Evolutionary conservation across 148 eudicot species (phyloP).

Genomic region (Camellia granthamiana): DNA sequence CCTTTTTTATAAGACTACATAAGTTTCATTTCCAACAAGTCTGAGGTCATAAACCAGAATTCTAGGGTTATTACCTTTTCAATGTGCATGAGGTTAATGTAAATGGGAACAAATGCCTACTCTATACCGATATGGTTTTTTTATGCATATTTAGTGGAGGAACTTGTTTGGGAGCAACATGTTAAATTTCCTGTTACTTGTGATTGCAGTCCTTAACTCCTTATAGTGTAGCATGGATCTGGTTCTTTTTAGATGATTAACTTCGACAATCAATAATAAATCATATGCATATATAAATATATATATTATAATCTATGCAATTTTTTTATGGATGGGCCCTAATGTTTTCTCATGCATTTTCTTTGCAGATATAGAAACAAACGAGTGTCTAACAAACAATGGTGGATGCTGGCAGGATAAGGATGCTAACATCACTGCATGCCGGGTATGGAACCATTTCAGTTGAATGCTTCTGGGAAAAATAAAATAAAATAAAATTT

Average conservation of each 20-base stretch:
- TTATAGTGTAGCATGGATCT: no score
- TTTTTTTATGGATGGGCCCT: background rate
- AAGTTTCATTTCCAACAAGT: background rate
- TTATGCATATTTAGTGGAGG: background rate
- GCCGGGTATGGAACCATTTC: constrained; percentile 56
- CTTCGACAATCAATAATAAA: no score
- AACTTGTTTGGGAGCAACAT: background rate
- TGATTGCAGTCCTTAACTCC: no score
- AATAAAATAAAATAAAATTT: background rate
- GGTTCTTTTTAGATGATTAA: no score
- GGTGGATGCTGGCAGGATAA: constrained; percentile 97
- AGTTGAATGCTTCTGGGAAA: background rate
- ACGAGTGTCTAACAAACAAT: constrained; percentile 79
- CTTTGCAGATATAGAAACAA: constrained; percentile 75
- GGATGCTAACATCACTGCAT: constrained; percentile 75
- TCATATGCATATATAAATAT: no score
- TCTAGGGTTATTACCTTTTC: background rate
- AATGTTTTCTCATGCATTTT: background rate
- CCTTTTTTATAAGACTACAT: background rate
- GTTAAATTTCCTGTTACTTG: no score
- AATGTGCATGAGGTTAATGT: background rate
- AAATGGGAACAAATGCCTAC: background rate
- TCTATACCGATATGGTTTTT: background rate
- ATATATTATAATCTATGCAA: background rate
- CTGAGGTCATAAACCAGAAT: background rate